Base-by-base conservation (phyloP, 148 eudicot species). In the Camellia lanceoleosa region DNA sequence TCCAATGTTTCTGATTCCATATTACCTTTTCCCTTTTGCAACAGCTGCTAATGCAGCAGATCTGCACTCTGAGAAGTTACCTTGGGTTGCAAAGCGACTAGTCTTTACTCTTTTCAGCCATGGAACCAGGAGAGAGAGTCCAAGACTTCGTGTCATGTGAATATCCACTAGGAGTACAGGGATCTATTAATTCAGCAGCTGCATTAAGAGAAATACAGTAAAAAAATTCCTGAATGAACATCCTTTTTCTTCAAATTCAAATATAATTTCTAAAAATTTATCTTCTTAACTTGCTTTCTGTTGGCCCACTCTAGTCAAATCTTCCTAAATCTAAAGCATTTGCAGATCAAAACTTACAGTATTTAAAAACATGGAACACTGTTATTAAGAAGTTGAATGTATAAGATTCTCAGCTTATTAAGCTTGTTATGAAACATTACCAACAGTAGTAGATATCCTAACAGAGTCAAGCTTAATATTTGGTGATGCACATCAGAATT, bases 21-120 rank as follows among this genome's bases (percentile, higher is more conserved):
- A 23, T 75, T 47, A 91, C 98, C 98, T 89, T 88, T 88, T 77
- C 87, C 91, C 68, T 77, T 90, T 58, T 89, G 94, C 84, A 95
- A 83, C 75, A 95, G 82, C 64, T n/a, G 63, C 86, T 78, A 93
- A 87, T 62, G 97, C 93, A 77, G 94, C 95, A 64, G 91, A 88
- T 87, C 92, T 90, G 86, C 98, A 95, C 75, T 89, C 93, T 7
- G 98, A 86, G 83, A 92, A 95, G 87, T 95, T 93, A 56, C 98
- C 70, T 83, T 78, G 15, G 98, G 91, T 65, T 78, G 89, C 62
- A 94, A 83, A 82, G 88, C 13, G 47, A 82, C 16, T 74, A 63
- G 73, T 90, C 86, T 71, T 47, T 66, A 64, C 60, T 78, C 46
- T 85, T 87, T 75, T 86, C 82, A 72, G 86, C 83, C 30, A 84